Evolutionary conservation across 345 rosid species (phyloP), one percentile per base, ranked within the genome.

Genomic region (Pistacia vera): DNA sequence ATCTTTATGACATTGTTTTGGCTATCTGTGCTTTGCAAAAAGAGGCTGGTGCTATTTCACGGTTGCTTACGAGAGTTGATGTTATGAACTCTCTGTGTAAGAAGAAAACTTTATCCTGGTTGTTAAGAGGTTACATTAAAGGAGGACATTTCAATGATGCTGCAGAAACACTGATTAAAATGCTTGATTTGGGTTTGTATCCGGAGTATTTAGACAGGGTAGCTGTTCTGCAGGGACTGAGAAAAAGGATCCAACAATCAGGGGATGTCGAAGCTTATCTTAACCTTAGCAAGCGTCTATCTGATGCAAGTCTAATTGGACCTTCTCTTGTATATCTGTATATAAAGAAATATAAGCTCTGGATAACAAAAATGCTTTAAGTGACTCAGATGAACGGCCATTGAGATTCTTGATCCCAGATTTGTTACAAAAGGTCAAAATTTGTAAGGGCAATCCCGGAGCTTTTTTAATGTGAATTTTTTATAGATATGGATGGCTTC

Each of bases 21-120:
- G 97, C 97, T 0, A 91, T 95, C 64, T 95, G 98, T 63, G 97
- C 95, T 75, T 95, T 95, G 9, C 92, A 90, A 80, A 91, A 85
- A 60, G 95, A 93, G 83, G 76, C 51, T 5, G 80, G 22, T 13
- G 89, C 97, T 0, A 72, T 94, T 72, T 79, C 90, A 1, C 83
- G 97, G 72, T 80, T 94, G 78, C 82, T 94, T 68, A 79, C 92
- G 0, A 72, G 93, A 67, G 63, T 77, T 4, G 95, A 92, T 75
- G 84, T 87, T 73, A 78, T 82, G 72, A 87, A 74, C 80, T 73
- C 88, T 36, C 35, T 70, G 16, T 78, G 84, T 25, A 90, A 88
- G 88, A 89, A 88, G 82, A 93, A 88, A 81, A 83, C 94, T 59
- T 57, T 93, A 69, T 83, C 95, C 2, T 93, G 97, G 98, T 80